These are phyloP conservation scores for Trypanosomatidae sp. DNA, from an alignment of 208 protist genomes.

Conservation along the genomic window DNA sequence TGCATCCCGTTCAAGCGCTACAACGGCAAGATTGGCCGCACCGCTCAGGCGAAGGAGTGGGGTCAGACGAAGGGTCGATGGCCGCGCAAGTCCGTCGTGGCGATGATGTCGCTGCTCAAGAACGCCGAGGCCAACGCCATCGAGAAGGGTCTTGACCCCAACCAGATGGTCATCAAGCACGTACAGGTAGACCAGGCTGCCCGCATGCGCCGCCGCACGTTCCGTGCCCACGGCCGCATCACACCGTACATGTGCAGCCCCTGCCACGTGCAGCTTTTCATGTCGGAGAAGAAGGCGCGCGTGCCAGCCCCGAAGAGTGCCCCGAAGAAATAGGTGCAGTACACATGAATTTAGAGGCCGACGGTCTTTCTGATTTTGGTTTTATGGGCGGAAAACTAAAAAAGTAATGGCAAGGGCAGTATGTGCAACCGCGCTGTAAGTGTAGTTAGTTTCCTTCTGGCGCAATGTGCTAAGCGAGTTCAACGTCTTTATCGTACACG, in stretches of 20 bases:
- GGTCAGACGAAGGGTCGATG: conserved; percentile 93
- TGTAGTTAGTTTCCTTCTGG: not conserved
- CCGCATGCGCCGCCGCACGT: conserved; percentile 93
- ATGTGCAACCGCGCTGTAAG: not conserved
- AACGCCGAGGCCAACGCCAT: conserved; percentile 93
- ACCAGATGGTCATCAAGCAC: conserved; percentile 93
- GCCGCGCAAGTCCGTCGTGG: conserved; percentile 94
- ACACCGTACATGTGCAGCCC: conserved; percentile 93
- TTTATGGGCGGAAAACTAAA: conserved; percentile 12
- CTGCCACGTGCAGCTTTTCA: conserved; percentile 91
- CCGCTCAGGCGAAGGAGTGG: conserved; percentile 93
- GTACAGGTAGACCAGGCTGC: conserved; percentile 91
- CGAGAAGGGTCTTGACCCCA: conserved; percentile 91
- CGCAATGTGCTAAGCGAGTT: not conserved
- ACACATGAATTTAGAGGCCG: conserved; percentile 1
- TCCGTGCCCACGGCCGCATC: conserved; percentile 96
- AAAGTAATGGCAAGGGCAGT: not conserved
- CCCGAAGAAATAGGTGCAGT: conserved; percentile 73
- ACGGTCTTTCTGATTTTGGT: conserved; percentile 35
- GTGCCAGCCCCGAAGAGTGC: conserved; percentile 78
- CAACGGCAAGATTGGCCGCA: conserved; percentile 92
- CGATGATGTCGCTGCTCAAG: conserved; percentile 92
- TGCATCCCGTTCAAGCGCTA: conserved; percentile 96
- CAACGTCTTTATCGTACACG: too few relatives aligned
- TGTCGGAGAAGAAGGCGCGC: conserved; percentile 84